Conservation (phyloP, 805 yeast species). For the Hanseniaspora pseudoguilliermondii region DNA sequence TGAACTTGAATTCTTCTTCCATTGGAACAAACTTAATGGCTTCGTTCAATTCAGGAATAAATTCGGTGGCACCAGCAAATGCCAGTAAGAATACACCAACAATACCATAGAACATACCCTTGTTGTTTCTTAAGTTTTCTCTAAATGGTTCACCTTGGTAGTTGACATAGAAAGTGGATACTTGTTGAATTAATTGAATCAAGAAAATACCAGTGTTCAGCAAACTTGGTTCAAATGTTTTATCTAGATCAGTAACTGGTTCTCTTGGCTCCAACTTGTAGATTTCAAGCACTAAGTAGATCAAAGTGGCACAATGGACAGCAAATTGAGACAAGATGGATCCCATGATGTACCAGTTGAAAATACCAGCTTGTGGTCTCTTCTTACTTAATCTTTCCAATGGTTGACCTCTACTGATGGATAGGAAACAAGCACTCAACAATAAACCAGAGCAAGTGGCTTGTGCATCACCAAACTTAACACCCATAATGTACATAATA, state of each 20-base stretch:
- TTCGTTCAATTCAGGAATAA: constrained; percentile 85
- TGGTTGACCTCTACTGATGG: constrained; percentile 88
- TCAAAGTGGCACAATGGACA: constrained; percentile 68
- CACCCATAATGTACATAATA: constrained; percentile 90
- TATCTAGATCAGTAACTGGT: constrained; percentile 80
- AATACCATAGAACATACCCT: constrained; percentile 93
- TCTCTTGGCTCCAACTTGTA: constrained; percentile 85
- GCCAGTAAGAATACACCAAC: constrained; percentile 84
- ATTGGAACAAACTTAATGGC: constrained; percentile 86
- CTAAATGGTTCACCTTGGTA: constrained; percentile 96
- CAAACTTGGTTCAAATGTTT: constrained; percentile 74
- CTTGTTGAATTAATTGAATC: constrained; percentile 89
- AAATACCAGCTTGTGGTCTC: constrained; percentile 96
- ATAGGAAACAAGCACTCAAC: constrained; percentile 84
- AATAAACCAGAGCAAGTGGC: constrained; percentile 92
- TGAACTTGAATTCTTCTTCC: constrained; percentile 57
- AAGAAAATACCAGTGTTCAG: constrained; percentile 93
- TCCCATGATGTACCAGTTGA: constrained; percentile 92
- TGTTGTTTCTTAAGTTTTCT: constrained; percentile 77
- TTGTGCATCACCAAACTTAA: constrained; percentile 95
- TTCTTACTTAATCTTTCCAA: constrained; percentile 76
- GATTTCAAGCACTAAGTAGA: constrained; percentile 72
- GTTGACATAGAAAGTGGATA: constrained; percentile 93
- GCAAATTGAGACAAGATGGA: constrained; percentile 95
- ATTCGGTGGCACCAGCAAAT: constrained; percentile 83